Percentiles rank a stretch among this genome's conserved stretches.
phyloP scores from a whole-genome alignment of 2,329 filamentous ascomycete genomes.

The Colletotrichum plurivorum region DNA sequence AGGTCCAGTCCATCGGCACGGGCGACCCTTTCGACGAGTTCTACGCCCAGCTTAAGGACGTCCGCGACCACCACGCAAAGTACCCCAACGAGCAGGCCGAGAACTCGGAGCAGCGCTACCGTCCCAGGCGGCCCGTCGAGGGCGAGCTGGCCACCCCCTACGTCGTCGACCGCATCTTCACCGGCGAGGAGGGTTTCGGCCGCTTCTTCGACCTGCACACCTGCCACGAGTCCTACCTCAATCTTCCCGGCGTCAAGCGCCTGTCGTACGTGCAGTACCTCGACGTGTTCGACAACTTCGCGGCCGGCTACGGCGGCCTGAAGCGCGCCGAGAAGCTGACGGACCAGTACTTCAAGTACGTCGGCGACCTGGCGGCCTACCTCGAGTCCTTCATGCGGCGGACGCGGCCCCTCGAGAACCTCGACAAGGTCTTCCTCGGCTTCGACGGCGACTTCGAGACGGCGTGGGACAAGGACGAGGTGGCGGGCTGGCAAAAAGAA shows the following conservation, averaged over 20 bases:
- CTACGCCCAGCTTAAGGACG: slow-evolving; percentile 84
- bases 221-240: slow-evolving; percentile 90
- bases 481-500: slow-evolving; percentile 83
- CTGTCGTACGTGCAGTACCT: slow-evolving; percentile 94
- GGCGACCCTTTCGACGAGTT: slow-evolving; percentile 93
- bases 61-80: slow-evolving; percentile 89
- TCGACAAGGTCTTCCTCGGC: slow-evolving; percentile 80
- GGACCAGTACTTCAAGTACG: slow-evolving; percentile 92
- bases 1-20: slow-evolving; percentile 86
- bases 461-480: slow-evolving; percentile 84
- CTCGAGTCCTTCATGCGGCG: slow-evolving; percentile 90
- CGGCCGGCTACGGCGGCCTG: slow-evolving; percentile 79
- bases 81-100: slow-evolving; percentile 97
- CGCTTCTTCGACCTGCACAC: slow-evolving; percentile 91
- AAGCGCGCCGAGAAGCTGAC: slow-evolving; percentile 89
- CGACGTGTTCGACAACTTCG: slow-evolving; percentile 90
- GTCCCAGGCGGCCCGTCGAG: slow-evolving; percentile 73
- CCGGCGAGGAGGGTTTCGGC: slow-evolving; percentile 93
- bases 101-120: slow-evolving; percentile 94
- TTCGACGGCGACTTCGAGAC: slow-evolving; percentile 90
- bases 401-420: slow-evolving; percentile 87
- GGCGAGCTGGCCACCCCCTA: slow-evolving; percentile 71
- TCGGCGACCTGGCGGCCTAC: slow-evolving; percentile 84
- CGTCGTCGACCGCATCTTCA: slow-evolving; percentile 92
- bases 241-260: slow-evolving; percentile 88